Evolutionary conservation across 495 filamentous ascomycete genomes (phyloP).

Genomic region (Bryoglossum gracile): DNA sequence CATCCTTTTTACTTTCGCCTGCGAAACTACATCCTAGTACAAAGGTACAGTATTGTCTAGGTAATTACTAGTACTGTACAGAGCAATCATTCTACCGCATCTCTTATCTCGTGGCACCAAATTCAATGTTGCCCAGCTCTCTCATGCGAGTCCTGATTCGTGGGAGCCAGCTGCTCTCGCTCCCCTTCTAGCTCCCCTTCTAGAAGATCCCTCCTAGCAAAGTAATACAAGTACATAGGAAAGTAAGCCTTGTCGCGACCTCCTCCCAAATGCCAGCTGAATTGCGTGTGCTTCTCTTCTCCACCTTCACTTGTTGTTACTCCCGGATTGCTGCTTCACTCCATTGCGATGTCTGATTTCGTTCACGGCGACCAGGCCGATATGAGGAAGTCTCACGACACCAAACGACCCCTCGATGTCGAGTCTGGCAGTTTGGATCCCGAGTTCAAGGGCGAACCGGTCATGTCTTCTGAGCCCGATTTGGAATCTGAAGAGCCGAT

Average conservation of each 20-base stretch:
- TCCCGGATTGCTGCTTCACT: neutral
- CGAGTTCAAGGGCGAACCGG: neutral
- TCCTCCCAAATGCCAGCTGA: neutral
- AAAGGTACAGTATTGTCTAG: too few relatives aligned
- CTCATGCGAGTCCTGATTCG: neutral
- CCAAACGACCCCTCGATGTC: conserved; percentile 5
- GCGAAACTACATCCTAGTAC: too few relatives aligned
- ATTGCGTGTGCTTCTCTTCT: neutral
- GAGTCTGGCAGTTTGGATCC: conserved; percentile 1
- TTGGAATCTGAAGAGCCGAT: conserved; percentile 14
- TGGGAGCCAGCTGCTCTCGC: neutral
- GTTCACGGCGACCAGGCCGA: conserved; percentile 23
- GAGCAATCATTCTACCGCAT: neutral
- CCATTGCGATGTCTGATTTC: conserved; percentile 19
- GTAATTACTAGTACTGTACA: neutral
- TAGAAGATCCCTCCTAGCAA: neutral
- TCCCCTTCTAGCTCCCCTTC: neutral
- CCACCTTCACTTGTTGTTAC: neutral
- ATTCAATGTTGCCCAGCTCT: neutral
- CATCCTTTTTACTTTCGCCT: too few relatives aligned
- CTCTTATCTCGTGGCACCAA: neutral
- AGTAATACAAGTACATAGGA: conserved; percentile 12
- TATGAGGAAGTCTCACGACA: conserved; percentile 7
- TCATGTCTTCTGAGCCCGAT: neutral
- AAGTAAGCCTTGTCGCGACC: neutral